Conservation (phyloP, 2,329 filamentous ascomycete species). For the Trichoderma lentiforme region DNA sequence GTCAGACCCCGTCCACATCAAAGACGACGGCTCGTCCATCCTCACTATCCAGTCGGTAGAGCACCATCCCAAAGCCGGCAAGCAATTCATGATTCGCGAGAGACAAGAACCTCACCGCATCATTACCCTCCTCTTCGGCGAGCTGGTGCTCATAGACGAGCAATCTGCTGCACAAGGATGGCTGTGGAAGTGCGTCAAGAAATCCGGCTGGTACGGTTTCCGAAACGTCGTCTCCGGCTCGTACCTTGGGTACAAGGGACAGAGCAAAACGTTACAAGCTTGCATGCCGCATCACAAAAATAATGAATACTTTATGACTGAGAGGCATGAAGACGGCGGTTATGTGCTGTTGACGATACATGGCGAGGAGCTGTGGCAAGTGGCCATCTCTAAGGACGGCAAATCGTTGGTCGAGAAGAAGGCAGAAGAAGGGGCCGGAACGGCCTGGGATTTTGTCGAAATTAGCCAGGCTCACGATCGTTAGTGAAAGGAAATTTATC, state of each 20-base stretch:
- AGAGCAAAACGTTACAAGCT: background rate
- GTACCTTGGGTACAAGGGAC: background rate
- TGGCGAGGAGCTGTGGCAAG: background rate
- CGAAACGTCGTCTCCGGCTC: conserved; percentile 2
- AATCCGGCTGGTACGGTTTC: conserved; percentile 11
- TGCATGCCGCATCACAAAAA: background rate
- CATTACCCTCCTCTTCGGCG: background rate
- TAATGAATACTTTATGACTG: background rate
- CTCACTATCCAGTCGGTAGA: background rate
- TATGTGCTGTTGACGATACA: background rate
- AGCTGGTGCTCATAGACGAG: background rate
- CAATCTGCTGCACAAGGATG: background rate
- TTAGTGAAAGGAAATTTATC: background rate
- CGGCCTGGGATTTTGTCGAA: conserved; percentile 15
- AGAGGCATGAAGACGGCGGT: conserved; percentile 2
- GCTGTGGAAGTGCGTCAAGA: conserved; percentile 4
- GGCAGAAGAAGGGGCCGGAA: background rate
- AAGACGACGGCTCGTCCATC: background rate
- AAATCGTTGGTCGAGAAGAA: background rate
- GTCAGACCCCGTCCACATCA: background rate
- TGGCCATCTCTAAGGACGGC: background rate
- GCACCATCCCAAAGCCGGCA: background rate
- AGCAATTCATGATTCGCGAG: background rate
- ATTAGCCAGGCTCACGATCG: background rate
- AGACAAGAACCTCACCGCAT: background rate